A percentile compares a stretch with the other conserved stretches of the same genome.
Conservation (phyloP, 257 asterid species). For the Haberlea rhodopensis region DNA sequence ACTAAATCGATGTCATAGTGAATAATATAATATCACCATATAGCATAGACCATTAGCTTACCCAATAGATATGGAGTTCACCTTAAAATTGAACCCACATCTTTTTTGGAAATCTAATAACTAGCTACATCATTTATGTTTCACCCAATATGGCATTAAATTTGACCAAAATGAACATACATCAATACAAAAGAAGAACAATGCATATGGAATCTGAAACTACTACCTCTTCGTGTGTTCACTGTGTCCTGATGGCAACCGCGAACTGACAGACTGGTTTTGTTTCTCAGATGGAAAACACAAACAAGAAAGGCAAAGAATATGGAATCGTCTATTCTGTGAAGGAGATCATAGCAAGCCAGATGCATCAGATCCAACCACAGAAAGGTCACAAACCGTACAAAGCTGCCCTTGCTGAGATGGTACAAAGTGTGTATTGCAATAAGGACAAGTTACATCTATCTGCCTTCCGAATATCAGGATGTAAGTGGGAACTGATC, state of each 20-base stretch:
- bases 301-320: not conserved
- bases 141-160: not conserved
- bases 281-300: conserved; percentile 4
- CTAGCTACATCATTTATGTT: not conserved
- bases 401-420: conserved; percentile 72
- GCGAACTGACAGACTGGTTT: not conserved
- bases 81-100: not conserved
- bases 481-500: conserved; percentile 78
- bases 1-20: not conserved
- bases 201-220: conserved; percentile 9
- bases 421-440: conserved; percentile 63
- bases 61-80: not conserved
- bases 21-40: no score
- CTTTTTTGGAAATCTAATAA: not conserved
- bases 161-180: not conserved
- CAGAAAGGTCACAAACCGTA: conserved; percentile 70
- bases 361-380: conserved; percentile 51
- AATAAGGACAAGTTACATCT: conserved; percentile 74
- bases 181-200: not conserved
- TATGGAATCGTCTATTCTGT: conserved; percentile 38
- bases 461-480: conserved; percentile 86
- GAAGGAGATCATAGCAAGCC: conserved; percentile 63
- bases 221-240: conserved; percentile 32
- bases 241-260: conserved; percentile 2
- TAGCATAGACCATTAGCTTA: not conserved